phyloP scores from a whole-genome alignment of 495 filamentous ascomycete genomes.

The Staphylotrichum tortipilum region DNA sequence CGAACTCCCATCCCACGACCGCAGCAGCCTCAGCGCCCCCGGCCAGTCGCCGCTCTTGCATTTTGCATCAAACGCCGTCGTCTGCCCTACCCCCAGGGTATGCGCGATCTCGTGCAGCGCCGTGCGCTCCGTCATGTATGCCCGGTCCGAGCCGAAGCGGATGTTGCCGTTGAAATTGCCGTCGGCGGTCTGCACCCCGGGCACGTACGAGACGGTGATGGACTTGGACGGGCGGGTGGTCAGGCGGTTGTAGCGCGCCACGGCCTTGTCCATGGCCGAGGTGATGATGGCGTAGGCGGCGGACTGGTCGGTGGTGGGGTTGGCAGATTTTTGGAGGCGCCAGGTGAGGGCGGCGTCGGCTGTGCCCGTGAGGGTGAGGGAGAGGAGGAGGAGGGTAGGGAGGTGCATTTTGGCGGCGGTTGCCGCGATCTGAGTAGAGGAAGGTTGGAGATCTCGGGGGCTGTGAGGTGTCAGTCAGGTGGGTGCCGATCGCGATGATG shows the following conservation, averaged over 20 bases:
- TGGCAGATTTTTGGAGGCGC: slow-evolving; percentile 21
- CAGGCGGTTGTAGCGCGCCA: slow-evolving; percentile 28
- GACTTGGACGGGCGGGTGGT: slow-evolving; percentile 24
- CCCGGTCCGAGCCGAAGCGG: slow-evolving; percentile 33
- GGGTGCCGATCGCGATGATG: no score
- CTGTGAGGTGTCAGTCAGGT: no score
- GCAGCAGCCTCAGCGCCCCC: slow-evolving; percentile 26
- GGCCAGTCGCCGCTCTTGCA: slow-evolving; percentile 34
- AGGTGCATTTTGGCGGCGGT: slow-evolving; percentile 21
- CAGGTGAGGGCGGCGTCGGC: slow-evolving; percentile 27
- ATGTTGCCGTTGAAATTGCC: slow-evolving; percentile 37
- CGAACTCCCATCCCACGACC: slow-evolving; percentile 27
- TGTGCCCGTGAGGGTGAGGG: slow-evolving; percentile 17
- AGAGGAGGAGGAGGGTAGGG: slow-evolving; percentile 18
- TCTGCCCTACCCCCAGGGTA: slow-evolving; percentile 36
- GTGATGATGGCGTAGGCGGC: slow-evolving; percentile 34
- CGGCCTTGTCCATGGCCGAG: slow-evolving; percentile 27
- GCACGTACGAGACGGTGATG: slow-evolving; percentile 30
- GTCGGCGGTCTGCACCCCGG: slow-evolving; percentile 34
- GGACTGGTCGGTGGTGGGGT: slow-evolving; percentile 29
- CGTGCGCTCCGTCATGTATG: slow-evolving; percentile 40
- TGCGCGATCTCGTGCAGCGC: slow-evolving; percentile 40
- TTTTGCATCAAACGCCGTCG: slow-evolving; percentile 26
- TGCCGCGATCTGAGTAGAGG: background rate
- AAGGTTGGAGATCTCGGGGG: no score